phyloP scores from a whole-genome alignment of 2,329 filamentous ascomycete species.

The Diaporthe aspalathi region DNA sequence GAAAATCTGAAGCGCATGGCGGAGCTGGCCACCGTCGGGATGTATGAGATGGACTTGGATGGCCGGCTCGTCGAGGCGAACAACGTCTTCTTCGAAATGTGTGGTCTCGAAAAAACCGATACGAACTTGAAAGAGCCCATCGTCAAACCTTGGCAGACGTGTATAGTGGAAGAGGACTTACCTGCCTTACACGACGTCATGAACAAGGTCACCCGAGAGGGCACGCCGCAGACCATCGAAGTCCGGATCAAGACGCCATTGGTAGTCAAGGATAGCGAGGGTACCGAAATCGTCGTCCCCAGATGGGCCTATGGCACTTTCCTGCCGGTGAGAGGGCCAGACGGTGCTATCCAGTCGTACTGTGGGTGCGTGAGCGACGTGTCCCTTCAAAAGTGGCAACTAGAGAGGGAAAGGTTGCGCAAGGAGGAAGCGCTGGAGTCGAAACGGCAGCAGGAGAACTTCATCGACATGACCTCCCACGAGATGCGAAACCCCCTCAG shows the following conservation, averaged over 20 bases:
- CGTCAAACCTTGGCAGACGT: slow-evolving; percentile 58
- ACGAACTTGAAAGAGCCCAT: slow-evolving; percentile 44
- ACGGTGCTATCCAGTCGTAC: slow-evolving; percentile 60
- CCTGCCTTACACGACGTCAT: slow-evolving; percentile 54
- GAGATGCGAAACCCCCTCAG: slow-evolving; percentile 80
- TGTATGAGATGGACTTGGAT: slow-evolving; percentile 65
- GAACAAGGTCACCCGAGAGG: slow-evolving; percentile 52
- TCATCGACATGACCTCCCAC: slow-evolving; percentile 81
- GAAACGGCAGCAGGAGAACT: slow-evolving; percentile 80
- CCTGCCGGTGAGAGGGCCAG: slow-evolving; percentile 60
- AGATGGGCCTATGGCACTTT: slow-evolving; percentile 63
- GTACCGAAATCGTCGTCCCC: slow-evolving; percentile 56
- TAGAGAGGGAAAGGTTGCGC: slow-evolving; percentile 60
- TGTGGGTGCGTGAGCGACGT: slow-evolving; percentile 63
- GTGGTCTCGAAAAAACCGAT: slow-evolving; percentile 59
- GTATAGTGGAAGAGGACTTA: slow-evolving; percentile 59
- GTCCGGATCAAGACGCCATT: slow-evolving; percentile 61
- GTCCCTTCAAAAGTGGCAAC: slow-evolving; percentile 62
- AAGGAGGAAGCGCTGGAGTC: slow-evolving; percentile 69
- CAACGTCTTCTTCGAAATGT: slow-evolving; percentile 65
- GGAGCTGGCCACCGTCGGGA: slow-evolving; percentile 64
- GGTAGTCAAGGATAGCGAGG: slow-evolving; percentile 57
- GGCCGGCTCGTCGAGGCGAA: slow-evolving; percentile 63
- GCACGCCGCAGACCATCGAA: slow-evolving; percentile 59
- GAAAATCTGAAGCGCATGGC: slow-evolving; percentile 66